Evolutionary conservation across 2,329 filamentous ascomycete species (phyloP).

Genomic region (Fusarium dimerum): DNA sequence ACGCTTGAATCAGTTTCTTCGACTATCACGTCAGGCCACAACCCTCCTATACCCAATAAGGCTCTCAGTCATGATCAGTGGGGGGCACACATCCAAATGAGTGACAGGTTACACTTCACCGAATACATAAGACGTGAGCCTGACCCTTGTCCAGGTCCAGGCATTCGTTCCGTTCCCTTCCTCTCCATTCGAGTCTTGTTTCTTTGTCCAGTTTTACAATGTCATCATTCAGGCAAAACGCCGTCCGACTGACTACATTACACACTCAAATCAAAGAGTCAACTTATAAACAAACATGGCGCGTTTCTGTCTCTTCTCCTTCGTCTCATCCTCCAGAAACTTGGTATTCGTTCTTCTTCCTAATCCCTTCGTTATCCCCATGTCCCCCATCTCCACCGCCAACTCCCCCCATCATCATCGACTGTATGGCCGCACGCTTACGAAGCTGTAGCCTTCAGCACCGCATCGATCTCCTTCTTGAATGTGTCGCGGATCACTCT

Average conservation of each 20-base stretch:
- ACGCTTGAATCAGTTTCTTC: too few relatives aligned
- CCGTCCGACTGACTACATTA: constrained; percentile 26
- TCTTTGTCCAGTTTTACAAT: constrained; percentile 9
- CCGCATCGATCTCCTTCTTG: constrained; percentile 51
- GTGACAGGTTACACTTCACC: too few relatives aligned
- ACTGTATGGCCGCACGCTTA: constrained; percentile 2
- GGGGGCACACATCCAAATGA: too few relatives aligned
- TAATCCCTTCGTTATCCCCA: constrained; percentile 2
- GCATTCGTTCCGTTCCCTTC: too few relatives aligned
- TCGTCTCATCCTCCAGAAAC: constrained; percentile 19
- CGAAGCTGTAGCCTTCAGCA: constrained; percentile 34
- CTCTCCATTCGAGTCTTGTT: too few relatives aligned
- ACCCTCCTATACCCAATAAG: too few relatives aligned
- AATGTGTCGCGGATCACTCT: constrained; percentile 52
- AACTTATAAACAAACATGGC: constrained; percentile 5
- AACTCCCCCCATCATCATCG: constrained; percentile 4
- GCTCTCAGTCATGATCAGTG: too few relatives aligned
- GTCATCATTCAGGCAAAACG: constrained; percentile 30
- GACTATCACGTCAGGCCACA: too few relatives aligned
- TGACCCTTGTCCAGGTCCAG: too few relatives aligned
- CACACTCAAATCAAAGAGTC: constrained; percentile 20
- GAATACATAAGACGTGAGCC: too few relatives aligned
- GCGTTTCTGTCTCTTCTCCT: constrained; percentile 7
- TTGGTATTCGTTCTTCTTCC: constrained; percentile 25
- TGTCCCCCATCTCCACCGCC: not conserved